Conservation (phyloP, 2,329 filamentous ascomycete genomes). For the Aspergillus alliaceus region DNA sequence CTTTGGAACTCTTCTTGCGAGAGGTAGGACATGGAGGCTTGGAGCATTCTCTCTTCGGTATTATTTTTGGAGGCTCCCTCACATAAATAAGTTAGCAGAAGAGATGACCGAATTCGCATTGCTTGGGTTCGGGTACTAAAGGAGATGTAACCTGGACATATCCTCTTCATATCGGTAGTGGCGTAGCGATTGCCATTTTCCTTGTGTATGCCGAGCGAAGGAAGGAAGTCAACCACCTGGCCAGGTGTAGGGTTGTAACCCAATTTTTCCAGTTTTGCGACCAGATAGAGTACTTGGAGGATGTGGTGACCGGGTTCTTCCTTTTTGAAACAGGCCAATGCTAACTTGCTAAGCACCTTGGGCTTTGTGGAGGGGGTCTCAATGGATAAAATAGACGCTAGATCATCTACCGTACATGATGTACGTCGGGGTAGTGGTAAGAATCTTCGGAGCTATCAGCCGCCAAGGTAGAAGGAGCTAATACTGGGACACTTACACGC, state of each 20-base stretch:
- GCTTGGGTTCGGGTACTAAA: neutral
- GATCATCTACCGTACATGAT: neutral
- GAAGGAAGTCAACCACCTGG: neutral
- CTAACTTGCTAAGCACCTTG: neutral
- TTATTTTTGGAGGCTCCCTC: neutral
- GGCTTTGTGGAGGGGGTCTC: neutral
- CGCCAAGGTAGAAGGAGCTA: neutral
- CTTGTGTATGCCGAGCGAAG: neutral
- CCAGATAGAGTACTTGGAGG: neutral
- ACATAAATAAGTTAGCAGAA: neutral
- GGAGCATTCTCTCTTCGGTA: neutral
- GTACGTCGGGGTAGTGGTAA: neutral
- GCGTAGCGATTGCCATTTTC: neutral
- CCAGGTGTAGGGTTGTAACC: neutral
- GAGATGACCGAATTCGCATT: neutral
- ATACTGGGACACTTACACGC: neutral
- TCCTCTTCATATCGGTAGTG: neutral
- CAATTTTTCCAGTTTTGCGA: neutral
- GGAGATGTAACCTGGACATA: neutral
- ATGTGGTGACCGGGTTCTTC: neutral
- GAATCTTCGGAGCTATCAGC: neutral
- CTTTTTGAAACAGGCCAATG: neutral
- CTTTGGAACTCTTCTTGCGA: neutral
- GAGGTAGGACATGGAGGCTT: neutral
- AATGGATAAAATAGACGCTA: neutral